Percentiles rank a stretch among this genome's conserved stretches.
phyloP scores from a whole-genome alignment of 805 yeast species.

The Suhomyces sp. region DNA sequence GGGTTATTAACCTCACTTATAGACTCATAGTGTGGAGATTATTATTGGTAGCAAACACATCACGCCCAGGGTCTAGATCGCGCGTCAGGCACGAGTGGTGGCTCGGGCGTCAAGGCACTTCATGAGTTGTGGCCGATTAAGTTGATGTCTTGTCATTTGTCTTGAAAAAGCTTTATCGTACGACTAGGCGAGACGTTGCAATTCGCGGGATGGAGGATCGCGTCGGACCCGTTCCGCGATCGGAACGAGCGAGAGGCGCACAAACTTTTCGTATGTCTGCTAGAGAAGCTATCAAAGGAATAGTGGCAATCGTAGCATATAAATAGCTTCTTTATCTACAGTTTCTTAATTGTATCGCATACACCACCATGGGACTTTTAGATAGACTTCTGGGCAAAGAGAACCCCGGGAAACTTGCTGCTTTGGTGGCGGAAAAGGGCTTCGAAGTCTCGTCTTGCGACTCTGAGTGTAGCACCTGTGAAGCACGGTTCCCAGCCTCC shows the following conservation, averaged over 20 bases:
- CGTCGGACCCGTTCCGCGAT: background rate
- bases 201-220: background rate
- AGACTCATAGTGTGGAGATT: background rate
- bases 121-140: background rate
- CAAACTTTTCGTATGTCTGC: background rate
- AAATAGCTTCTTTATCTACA: background rate
- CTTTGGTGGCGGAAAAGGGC: constrained; percentile 12
- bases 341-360: background rate
- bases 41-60: background rate
- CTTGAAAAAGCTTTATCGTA: background rate
- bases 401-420: background rate
- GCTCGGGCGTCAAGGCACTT: background rate
- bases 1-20: background rate
- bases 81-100: background rate
- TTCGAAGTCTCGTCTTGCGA: constrained; percentile 46
- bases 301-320: background rate
- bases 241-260: background rate
- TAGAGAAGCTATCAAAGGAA: background rate
- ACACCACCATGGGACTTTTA: constrained; percentile 4
- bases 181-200: background rate
- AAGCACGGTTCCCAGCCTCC: constrained; percentile 50
- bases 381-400: background rate
- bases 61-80: background rate
- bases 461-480: constrained; percentile 54
- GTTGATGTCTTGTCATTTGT: background rate